These are phyloP conservation scores for Leptographium lundbergii DNA, from an alignment of 2,329 filamentous ascomycete species.

Conservation along the genomic window DNA sequence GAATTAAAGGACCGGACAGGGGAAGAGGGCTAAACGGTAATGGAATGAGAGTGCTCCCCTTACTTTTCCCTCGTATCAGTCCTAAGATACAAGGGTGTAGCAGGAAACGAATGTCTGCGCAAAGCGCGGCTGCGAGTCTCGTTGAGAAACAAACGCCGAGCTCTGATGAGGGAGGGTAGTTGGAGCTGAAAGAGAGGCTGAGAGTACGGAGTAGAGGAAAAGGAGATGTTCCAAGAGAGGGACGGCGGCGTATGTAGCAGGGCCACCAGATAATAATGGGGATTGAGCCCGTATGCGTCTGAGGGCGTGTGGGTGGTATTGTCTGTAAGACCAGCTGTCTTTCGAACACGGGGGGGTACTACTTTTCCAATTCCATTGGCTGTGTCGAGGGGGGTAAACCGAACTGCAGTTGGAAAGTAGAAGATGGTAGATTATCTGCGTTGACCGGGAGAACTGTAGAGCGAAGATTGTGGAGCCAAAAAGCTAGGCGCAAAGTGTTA, in stretches of 20 bases:
- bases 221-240: neutral
- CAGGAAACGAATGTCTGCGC: neutral
- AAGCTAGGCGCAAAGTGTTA: neutral
- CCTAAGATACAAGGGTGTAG: neutral
- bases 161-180: neutral
- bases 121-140: neutral
- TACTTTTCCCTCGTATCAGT: neutral
- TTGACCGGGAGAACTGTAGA: slow-evolving; percentile 1
- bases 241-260: neutral
- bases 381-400: neutral
- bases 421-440: neutral
- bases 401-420: neutral
- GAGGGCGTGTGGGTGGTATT: neutral
- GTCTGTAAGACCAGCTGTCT: neutral
- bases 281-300: neutral
- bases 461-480: neutral
- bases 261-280: neutral
- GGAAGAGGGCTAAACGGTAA: neutral
- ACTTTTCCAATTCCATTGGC: neutral
- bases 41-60: neutral
- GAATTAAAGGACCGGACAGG: neutral
- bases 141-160: neutral
- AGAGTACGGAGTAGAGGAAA: neutral
- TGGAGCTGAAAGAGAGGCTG: neutral
- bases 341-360: neutral